A percentile compares a stretch with the other conserved stretches of the same genome.
Conservation (phyloP, 2,329 filamentous ascomycete genomes). For the Aspergillus latus region DNA sequence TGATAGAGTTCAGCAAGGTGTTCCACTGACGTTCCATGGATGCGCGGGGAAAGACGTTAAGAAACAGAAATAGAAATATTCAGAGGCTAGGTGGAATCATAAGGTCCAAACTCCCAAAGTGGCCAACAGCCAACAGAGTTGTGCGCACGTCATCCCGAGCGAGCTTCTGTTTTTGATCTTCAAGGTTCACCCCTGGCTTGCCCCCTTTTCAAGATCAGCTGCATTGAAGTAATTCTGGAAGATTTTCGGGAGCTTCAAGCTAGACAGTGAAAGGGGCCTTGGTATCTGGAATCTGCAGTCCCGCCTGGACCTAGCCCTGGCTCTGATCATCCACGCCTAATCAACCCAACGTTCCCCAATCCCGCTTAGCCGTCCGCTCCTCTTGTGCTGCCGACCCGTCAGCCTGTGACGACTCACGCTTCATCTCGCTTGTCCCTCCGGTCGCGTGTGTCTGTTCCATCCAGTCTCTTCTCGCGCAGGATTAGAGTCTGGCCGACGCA, state of each 20-base stretch:
- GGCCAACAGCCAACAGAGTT: not conserved
- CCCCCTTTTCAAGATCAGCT: constrained; percentile 5
- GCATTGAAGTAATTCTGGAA: not conserved
- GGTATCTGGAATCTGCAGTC: not conserved
- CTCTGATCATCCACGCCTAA: constrained; percentile 5
- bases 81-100: not conserved
- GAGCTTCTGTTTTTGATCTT: constrained; percentile 8
- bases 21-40: constrained; percentile 14
- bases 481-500: not conserved
- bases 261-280: not conserved
- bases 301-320: not conserved
- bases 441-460: constrained; percentile 21
- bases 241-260: not conserved
- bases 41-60: constrained; percentile 10
- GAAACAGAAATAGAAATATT: not conserved
- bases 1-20: not conserved
- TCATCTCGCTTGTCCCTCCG: constrained; percentile 14
- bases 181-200: constrained; percentile 3
- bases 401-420: not conserved
- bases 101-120: too few species aligned
- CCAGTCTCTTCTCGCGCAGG: constrained; percentile 5
- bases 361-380: constrained; percentile 7
- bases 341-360: constrained; percentile 7
- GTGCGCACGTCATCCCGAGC: constrained; percentile 13
- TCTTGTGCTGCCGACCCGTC: not conserved